Base-by-base conservation (phyloP, 495 filamentous ascomycete genomes). In the Parachaetomium inaequale region DNA sequence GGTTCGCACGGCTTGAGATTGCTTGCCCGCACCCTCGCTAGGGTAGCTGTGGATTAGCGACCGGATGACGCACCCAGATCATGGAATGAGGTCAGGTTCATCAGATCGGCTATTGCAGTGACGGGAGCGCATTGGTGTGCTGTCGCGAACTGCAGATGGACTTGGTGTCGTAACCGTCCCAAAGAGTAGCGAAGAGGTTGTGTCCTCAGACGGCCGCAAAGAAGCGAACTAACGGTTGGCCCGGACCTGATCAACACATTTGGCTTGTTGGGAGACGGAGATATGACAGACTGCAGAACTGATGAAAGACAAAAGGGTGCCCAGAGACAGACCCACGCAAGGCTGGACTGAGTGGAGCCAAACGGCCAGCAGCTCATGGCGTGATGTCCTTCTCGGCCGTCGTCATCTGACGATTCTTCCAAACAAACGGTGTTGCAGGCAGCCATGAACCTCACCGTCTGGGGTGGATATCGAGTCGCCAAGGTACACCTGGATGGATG, bases 1-100 rank as follows among this genome's bases (percentile, higher is more conserved):
- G 62, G 62, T n/a, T 64, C 55, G 38, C 60, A 63, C 61, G 64
- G 64, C 49, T 42, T 61, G 62, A 64, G 31, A 64, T 67, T 58
- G 29, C 50, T 29, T 14, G 34, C 40, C 59, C 23, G 10, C n/a
- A 26, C 19, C 5, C 42, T 28, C 40, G 45, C 12, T 19, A 38
- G 49, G 26, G 34, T n/a, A 36, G 43, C 42, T 40, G 19, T 32
- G 52, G 63, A 55, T 29, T 43, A 55, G 31, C n/a, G 17, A 54
- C 31, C 59, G 62, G 64, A 66, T 69, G 63, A 62, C 58, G 66
- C 66, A 64, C 61, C 61, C 47, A 49, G 43, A 42, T 45, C 49
- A 58, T 19, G 14, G 28, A 2, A 36, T 54, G 51, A 54, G 50
- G n/a, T 17, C 11, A 34, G 51, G 51, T 54, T 12, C 45, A n/a